These are phyloP conservation scores for Termitomyces sp. DNA, from an alignment of 768 basidiomycete genomes.

Conservation along the genomic window DNA sequence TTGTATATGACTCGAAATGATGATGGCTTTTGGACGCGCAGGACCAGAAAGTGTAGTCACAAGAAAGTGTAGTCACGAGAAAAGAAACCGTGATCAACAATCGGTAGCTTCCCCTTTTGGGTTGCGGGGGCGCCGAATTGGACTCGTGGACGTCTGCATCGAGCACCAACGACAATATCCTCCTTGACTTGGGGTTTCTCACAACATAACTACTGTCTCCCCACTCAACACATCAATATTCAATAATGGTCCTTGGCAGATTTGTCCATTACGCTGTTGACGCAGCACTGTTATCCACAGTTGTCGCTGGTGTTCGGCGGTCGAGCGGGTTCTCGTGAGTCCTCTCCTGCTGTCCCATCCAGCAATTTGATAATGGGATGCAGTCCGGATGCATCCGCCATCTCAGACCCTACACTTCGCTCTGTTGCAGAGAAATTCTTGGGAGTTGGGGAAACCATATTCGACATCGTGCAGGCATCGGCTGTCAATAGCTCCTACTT, in stretches of 20 bases:
- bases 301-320: slow-evolving; percentile 87
- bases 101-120: slow-evolving; percentile 2
- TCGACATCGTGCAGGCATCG: slow-evolving; percentile 79
- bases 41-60: no score
- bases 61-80: no score
- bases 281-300: slow-evolving; percentile 80
- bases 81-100: neutral
- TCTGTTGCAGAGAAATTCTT: slow-evolving; percentile 80
- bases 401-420: slow-evolving; percentile 77
- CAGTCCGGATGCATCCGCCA: slow-evolving; percentile 64
- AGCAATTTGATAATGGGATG: slow-evolving; percentile 6
- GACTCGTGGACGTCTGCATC: neutral
- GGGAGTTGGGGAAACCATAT: slow-evolving; percentile 83
- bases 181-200: neutral
- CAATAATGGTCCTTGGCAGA: slow-evolving; percentile 61
- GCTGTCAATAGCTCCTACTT: slow-evolving; percentile 89
- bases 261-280: slow-evolving; percentile 83
- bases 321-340: slow-evolving; percentile 90
- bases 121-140: neutral
- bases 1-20: no score
- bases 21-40: no score
- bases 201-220: neutral
- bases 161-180: neutral
- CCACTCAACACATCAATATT: slow-evolving; percentile 27
- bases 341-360: neutral